Evolutionary conservation across 257 asterid genomes (phyloP).

Genomic region (Solanum lignicaule): DNA sequence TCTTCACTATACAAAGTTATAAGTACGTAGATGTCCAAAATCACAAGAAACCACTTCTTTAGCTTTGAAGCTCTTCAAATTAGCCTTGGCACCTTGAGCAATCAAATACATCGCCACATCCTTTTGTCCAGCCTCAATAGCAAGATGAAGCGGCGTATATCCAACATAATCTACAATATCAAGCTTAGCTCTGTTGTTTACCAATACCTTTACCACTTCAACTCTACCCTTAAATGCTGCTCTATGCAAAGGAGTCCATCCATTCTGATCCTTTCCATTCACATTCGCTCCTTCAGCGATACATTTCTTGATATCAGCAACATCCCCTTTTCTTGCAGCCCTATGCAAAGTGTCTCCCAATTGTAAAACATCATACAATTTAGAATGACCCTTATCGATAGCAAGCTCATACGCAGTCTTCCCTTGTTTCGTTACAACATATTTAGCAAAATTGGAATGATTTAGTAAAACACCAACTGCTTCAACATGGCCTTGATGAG

Average conservation of each 20-base stretch:
- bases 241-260: conserved; percentile 74
- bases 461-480: conserved; percentile 25
- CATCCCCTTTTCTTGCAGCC: conserved; percentile 43
- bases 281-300: conserved; percentile 50
- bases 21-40: conserved; percentile 16
- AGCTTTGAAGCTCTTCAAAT: conserved; percentile 41
- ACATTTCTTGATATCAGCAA: conserved; percentile 29
- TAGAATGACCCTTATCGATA: conserved; percentile 27
- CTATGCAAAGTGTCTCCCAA: conserved; percentile 43
- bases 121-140: conserved; percentile 48
- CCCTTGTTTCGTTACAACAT: conserved; percentile 33
- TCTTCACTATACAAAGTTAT: neutral
- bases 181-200: conserved; percentile 47
- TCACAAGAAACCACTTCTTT: conserved; percentile 1
- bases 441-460: conserved; percentile 28
- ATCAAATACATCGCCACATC: conserved; percentile 51
- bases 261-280: conserved; percentile 59
- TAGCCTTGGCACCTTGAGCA: conserved; percentile 57
- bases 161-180: conserved; percentile 48
- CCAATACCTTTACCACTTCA: conserved; percentile 44
- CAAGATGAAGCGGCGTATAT: conserved; percentile 52
- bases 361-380: conserved; percentile 30
- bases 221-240: conserved; percentile 58
- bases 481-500: conserved; percentile 28
- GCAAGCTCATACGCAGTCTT: conserved; percentile 52